phyloP scores from a whole-genome alignment of 1,284 basidiomycete species.

The Ceratorhiza oryzae-sativae region DNA sequence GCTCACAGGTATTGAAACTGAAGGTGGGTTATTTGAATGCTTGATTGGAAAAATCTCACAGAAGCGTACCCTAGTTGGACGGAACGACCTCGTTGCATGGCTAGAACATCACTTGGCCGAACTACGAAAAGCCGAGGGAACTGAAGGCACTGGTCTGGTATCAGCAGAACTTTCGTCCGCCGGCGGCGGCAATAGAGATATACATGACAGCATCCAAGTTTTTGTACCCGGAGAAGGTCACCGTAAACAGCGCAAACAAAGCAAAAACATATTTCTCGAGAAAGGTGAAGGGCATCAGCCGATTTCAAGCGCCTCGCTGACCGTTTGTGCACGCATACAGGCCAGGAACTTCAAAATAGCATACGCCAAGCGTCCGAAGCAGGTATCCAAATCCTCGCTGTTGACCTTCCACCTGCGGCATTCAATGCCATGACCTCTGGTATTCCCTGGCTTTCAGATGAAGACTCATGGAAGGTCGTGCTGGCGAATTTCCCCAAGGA shows the following conservation, averaged over 20 bases:
- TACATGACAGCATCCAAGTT: constrained; percentile 63
- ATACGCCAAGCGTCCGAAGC: constrained; percentile 56
- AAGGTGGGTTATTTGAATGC: constrained; percentile 56
- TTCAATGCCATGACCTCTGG: constrained; percentile 67
- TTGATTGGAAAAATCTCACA: not conserved
- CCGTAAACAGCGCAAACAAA: constrained; percentile 75
- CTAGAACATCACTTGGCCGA: constrained; percentile 72
- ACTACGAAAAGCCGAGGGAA: constrained; percentile 65
- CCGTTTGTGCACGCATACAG: constrained; percentile 65
- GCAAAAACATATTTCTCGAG: constrained; percentile 72
- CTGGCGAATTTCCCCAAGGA: constrained; percentile 61
- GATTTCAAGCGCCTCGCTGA: constrained; percentile 9
- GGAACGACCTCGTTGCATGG: constrained; percentile 72
- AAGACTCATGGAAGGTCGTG: constrained; percentile 73
- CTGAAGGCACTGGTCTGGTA: constrained; percentile 54
- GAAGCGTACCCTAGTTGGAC: constrained; percentile 63
- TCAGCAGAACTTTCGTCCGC: not conserved
- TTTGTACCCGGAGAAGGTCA: constrained; percentile 59
- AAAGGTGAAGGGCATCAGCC: constrained; percentile 57
- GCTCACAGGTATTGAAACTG: constrained; percentile 73
- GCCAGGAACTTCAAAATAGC: constrained; percentile 60
- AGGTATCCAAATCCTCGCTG: constrained; percentile 68
- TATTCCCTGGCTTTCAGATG: constrained; percentile 71
- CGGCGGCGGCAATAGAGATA: constrained; percentile 45
- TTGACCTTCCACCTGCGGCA: constrained; percentile 66